Evolutionary conservation across 108 stramenopile species (phyloP).

Genomic region (Cyclotella sp.): DNA sequence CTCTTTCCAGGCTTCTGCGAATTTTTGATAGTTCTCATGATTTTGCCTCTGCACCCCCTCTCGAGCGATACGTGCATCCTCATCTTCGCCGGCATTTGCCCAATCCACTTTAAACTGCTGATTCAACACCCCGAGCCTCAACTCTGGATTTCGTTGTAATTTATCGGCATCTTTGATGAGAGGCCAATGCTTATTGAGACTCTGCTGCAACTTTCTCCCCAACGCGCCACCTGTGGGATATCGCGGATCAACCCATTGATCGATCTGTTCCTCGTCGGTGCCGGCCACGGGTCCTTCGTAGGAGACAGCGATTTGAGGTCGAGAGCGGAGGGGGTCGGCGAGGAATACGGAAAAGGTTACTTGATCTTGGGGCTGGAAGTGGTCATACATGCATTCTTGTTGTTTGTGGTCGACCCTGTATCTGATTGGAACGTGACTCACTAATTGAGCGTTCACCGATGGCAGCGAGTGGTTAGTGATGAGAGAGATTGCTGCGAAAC

Average conservation of each 20-base stretch:
- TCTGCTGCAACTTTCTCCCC: constrained; percentile 19
- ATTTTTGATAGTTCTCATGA: constrained; percentile 1
- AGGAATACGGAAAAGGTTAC: constrained; percentile 48
- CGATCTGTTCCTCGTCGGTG: neutral
- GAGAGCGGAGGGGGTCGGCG: constrained; percentile 29
- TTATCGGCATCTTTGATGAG: constrained; percentile 14
- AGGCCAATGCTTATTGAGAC: neutral
- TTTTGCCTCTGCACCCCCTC: constrained; percentile 2
- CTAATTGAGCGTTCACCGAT: constrained; percentile 1
- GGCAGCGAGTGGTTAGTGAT: neutral
- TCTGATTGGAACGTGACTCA: constrained; percentile 12
- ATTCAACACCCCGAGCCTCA: constrained; percentile 17
- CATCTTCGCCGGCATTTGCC: constrained; percentile 44
- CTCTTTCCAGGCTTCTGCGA: neutral
- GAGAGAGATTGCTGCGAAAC: too few species aligned
- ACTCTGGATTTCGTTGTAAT: constrained; percentile 4
- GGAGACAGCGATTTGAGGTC: neutral
- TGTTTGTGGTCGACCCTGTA: constrained; percentile 40
- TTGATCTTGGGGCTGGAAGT: constrained; percentile 23
- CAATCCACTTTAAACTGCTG: constrained; percentile 27
- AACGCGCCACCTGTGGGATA: neutral
- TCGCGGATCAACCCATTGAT: constrained; percentile 3
- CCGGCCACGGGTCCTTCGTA: constrained; percentile 47
- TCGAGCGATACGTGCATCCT: constrained; percentile 22
- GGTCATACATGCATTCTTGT: constrained; percentile 48